These are phyloP conservation scores for Durio zibethinus DNA, from an alignment of 345 rosid genomes.

Conservation along the genomic window DNA sequence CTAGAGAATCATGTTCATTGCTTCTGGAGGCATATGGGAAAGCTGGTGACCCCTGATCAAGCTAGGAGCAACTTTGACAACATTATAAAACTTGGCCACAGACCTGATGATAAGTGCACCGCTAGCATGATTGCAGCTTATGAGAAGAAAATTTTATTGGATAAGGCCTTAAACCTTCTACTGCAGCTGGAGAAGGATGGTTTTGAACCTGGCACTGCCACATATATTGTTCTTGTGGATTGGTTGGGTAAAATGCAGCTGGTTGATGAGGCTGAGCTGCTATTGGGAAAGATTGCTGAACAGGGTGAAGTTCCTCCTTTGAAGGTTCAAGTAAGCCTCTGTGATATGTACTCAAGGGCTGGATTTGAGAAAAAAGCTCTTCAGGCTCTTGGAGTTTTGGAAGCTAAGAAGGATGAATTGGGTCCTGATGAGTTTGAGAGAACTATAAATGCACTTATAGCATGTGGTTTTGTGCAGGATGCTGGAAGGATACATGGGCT, in stretches of 20 bases:
- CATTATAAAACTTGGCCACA: conserved; percentile 52
- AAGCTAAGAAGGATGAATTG: conserved; percentile 50
- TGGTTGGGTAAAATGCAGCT: conserved; percentile 69
- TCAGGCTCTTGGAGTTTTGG: conserved; percentile 64
- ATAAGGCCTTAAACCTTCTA: conserved; percentile 65
- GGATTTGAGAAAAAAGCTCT: conserved; percentile 76
- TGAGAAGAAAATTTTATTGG: conserved; percentile 57
- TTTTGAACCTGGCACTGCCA: conserved; percentile 67
- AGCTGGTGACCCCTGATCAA: conserved; percentile 46
- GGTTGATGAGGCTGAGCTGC: conserved; percentile 81
- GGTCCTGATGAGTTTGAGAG: conserved; percentile 52
- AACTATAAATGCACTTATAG: conserved; percentile 50
- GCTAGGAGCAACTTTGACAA: conserved; percentile 61
- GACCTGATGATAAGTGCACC: conserved; percentile 59
- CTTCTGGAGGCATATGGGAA: conserved; percentile 57
- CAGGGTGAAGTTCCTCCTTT: conserved; percentile 73
- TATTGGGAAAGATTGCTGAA: conserved; percentile 62
- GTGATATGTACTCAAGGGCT: conserved; percentile 66
- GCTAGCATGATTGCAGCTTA: conserved; percentile 65
- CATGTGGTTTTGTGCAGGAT: conserved; percentile 62
- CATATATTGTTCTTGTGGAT: conserved; percentile 67
- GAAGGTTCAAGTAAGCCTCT: conserved; percentile 66
- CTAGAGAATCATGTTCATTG: conserved; percentile 51
- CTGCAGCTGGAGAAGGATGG: conserved; percentile 76
- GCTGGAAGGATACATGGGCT: conserved; percentile 46